Base-by-base conservation (phyloP, 257 asterid species). In the Solanum clarkiae region DNA sequence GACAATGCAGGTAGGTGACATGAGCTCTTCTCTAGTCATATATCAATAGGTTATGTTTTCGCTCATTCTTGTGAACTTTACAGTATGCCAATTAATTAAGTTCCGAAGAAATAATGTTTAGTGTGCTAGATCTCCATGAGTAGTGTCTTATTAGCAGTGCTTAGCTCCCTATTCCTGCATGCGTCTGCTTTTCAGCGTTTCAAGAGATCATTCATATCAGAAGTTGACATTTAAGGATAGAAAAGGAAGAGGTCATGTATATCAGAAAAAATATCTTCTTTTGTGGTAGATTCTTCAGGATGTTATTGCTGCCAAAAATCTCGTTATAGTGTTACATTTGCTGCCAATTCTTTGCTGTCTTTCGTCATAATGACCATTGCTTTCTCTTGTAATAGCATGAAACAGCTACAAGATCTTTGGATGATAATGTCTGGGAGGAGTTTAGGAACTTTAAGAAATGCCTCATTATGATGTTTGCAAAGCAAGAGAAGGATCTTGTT, bases 371-470 rank as follows among this genome's bases (percentile, higher is more conserved):
- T 88, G 75, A 87, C 80, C 12, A 29, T 86, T 17, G 74, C 83
- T 62, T 57, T 22, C 86, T 44, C 20, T 36, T 69, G 88, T 54
- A 66, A 74, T 96, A 96, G 99, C 99, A 96, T 83, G 99, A 97
- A 90, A 84, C 92, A 75, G 90, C 98, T 59, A 94, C 97, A 36
- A 95, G 99, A 90, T 87, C 90, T 13, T 92, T 97, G 4, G 98
- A 97, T 15, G 92, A 97, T 81, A 93, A 95, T 81, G 98, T 97
- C 54, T 96, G 98, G 98, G 93, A 93, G 88, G 99, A 96, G 88
- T 90, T 95, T 24, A 94, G 98, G 20, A 96, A 96, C 91, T 96
- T 95, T 94, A 96, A 96, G 95, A 96, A 96, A 88, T 96, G 99
- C 93, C 91, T 96, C 88, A 92, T 95, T 82, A 96, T 93, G 99